These are phyloP conservation scores for Citrus unshiu DNA, from an alignment of 345 rosid species.

Conservation along the genomic window DNA sequence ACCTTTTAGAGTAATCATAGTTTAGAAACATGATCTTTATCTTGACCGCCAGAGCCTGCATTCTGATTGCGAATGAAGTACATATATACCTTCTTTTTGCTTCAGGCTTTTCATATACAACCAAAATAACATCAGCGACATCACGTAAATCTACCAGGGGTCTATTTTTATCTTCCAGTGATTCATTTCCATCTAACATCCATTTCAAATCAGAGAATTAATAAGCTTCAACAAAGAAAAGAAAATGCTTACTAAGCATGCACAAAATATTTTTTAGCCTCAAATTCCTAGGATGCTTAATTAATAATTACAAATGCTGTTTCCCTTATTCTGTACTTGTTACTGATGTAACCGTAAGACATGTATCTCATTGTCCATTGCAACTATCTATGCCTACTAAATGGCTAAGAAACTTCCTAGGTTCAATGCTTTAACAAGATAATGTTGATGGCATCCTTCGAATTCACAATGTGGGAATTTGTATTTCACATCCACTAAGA, in stretches of 20 bases:
- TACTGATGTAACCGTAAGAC: background rate
- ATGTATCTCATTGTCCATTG: background rate
- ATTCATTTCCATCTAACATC: conserved; percentile 37
- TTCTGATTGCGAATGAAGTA: conserved; percentile 25
- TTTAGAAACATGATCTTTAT: conserved; percentile 46
- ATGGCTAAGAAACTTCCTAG: background rate
- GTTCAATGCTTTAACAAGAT: background rate
- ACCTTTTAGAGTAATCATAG: conserved; percentile 17
- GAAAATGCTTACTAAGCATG: background rate
- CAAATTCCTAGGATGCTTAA: background rate
- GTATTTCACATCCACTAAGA: background rate
- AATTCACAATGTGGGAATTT: background rate
- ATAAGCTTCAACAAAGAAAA: background rate
- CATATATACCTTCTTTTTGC: conserved; percentile 43
- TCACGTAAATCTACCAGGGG: conserved; percentile 33
- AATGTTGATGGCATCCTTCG: background rate
- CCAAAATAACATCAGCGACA: conserved; percentile 36
- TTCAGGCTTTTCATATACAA: conserved; percentile 42
- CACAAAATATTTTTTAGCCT: background rate
- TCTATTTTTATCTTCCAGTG: conserved; percentile 30
- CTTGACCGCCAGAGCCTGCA: conserved; percentile 29
- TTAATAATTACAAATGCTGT: background rate
- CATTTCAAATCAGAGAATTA: background rate
- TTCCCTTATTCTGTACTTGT: background rate
- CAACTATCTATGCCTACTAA: background rate